These are phyloP conservation scores for Lentithecium fluviatile DNA, from an alignment of 495 filamentous ascomycete genomes.

Conservation along the genomic window DNA sequence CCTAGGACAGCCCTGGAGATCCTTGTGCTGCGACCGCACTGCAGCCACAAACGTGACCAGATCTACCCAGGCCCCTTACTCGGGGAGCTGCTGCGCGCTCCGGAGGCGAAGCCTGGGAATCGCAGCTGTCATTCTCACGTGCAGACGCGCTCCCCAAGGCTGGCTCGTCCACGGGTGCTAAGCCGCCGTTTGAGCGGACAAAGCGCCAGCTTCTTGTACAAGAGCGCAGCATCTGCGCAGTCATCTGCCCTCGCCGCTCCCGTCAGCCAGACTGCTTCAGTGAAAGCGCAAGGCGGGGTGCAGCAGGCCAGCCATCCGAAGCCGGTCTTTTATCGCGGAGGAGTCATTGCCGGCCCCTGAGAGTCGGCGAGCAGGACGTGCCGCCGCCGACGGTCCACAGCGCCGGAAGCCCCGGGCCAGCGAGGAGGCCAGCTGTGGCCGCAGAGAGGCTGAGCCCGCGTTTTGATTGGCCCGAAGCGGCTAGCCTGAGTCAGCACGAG, in stretches of 20 bases:
- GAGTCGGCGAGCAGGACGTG: neutral
- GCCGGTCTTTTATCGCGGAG: constrained; percentile 22
- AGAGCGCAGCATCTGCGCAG: neutral
- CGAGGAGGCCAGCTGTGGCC: neutral
- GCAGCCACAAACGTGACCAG: constrained; percentile 2
- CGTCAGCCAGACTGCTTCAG: neutral
- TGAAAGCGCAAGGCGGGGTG: constrained; percentile 20
- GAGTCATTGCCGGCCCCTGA: neutral
- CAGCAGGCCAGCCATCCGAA: neutral
- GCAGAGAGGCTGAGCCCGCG: constrained; percentile 3
- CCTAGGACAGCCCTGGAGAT: neutral
- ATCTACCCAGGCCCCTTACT: neutral
- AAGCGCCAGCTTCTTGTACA: neutral
- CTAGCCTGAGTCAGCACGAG: constrained; percentile 17
- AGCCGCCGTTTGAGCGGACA: constrained; percentile 18
- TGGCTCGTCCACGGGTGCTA: constrained; percentile 5
- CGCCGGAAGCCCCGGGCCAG: neutral
- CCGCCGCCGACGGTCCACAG: neutral
- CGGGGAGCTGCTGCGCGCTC: neutral
- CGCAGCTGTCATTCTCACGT: constrained; percentile 1
- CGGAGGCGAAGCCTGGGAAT: too few species aligned
- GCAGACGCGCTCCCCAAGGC: neutral
- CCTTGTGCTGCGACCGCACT: neutral
- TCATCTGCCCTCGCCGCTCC: neutral
- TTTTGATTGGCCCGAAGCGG: neutral